Evolutionary conservation across 495 filamentous ascomycete genomes (phyloP), one percentile per base, ranked within the genome.

Genomic region (Penicillium cataractarum): DNA sequence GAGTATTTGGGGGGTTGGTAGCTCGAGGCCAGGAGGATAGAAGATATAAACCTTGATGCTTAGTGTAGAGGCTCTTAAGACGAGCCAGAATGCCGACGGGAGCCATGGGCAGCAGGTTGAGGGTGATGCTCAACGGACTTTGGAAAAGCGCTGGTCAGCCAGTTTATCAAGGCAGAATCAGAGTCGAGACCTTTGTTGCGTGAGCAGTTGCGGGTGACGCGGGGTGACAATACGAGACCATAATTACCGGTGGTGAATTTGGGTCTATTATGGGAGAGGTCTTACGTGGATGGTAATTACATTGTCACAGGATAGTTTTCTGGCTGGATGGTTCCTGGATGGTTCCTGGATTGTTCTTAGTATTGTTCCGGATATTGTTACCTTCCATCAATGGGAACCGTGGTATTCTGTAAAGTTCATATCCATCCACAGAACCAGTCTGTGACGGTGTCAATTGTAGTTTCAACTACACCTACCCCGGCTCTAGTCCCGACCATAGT

Each of bases 61-160:
- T 78, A 12, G 69, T 57, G 66, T 81, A 81, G 4, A 80, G 60
- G 48, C 62, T 71, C 58, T 71, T 76, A 27, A 81, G 67, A 55
- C 72, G 74, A 60, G 69, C 67, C 63, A 80, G 29, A 44, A 80
- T 52, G 31, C 69, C 65, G 42, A 76, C 69, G 1, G 78, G 78
- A 22, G 78, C 77, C 77, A 80, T 80, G 37, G 48, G 8, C 15
- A 26, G 31, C 19, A 35, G 4, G n/a, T 24, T 42, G 48, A 4
- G 24, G 24, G 7, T 19, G 15, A 21, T 19, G 57, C 31, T 50
- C 24, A 24, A 37, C 19, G 26, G 10, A 48, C 15, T 40, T n/a
- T 49, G n/a, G 3, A 12, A 12, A 51, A 51, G 27, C 24, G 52
- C 21, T 26, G 32, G 32, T 39, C 6, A 32, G 51, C 51, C 27